Conservation (phyloP, 2,329 filamentous ascomycete species). For the Chalaropsis thielavioides region DNA sequence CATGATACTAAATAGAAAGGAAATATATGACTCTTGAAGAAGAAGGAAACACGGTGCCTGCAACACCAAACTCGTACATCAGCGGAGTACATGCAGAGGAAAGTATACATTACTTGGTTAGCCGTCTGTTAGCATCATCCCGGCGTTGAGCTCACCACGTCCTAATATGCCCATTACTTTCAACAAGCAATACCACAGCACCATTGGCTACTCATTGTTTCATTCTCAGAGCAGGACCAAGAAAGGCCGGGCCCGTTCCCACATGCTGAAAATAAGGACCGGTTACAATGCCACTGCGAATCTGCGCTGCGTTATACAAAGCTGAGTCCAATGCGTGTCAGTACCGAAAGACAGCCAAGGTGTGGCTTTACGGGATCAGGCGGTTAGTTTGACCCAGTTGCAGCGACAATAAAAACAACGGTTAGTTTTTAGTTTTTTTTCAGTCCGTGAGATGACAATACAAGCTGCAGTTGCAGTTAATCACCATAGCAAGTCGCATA, state of each 20-base stretch:
- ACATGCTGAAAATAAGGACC: not conserved
- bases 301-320: not conserved
- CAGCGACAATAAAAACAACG: not conserved
- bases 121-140: not conserved
- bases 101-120: constrained; percentile 6
- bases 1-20: not conserved
- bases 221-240: not conserved
- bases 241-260: too few relatives aligned
- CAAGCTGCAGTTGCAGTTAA: not conserved
- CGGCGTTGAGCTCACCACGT: not conserved
- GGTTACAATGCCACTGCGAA: not conserved
- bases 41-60: not conserved
- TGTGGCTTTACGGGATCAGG: not conserved
- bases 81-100: not conserved
- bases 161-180: not conserved
- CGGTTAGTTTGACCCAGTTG: not conserved
- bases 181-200: not conserved
- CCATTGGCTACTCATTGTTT: not conserved
- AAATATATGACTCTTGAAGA: not conserved
- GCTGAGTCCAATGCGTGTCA: not conserved
- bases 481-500: not conserved
- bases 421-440: not conserved
- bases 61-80: not conserved
- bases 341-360: not conserved
- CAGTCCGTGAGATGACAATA: not conserved